Evolutionary conservation across 2,329 filamentous ascomycete species (phyloP).

Genomic region (Fusarium sp.): DNA sequence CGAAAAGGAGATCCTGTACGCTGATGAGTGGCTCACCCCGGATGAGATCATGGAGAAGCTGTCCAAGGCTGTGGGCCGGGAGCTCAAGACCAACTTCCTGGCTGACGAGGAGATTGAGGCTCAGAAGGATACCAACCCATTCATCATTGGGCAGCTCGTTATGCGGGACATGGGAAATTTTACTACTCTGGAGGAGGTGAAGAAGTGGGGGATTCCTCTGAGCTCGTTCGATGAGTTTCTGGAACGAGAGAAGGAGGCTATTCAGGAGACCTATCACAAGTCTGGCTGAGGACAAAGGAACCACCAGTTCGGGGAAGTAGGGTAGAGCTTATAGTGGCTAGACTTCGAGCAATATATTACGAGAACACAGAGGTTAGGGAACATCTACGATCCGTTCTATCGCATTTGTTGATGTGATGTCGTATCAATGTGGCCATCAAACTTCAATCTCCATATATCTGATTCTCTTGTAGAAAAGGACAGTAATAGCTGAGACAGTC

Average conservation of each 20-base stretch:
- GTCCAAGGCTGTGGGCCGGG: slow-evolving; percentile 48
- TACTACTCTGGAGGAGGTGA: slow-evolving; percentile 52
- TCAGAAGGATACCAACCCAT: slow-evolving; percentile 51
- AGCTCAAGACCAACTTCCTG: slow-evolving; percentile 54
- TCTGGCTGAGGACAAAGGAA: background rate
- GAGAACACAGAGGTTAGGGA: background rate
- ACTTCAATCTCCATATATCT: background rate
- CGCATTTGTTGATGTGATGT: background rate
- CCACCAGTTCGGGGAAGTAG: background rate
- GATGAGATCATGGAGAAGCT: slow-evolving; percentile 54
- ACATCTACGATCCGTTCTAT: background rate
- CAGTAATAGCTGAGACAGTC: background rate
- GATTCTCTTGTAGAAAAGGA: background rate
- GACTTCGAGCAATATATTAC: background rate
- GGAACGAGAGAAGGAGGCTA: slow-evolving; percentile 51
- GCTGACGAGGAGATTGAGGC: slow-evolving; percentile 56
- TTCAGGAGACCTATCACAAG: slow-evolving; percentile 47
- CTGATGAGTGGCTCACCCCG: slow-evolving; percentile 54
- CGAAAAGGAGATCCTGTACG: slow-evolving; percentile 55
- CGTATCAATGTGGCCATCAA: background rate
- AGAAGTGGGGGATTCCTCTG: slow-evolving; percentile 55
- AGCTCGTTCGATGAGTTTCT: slow-evolving; percentile 60
- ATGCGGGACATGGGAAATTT: slow-evolving; percentile 51
- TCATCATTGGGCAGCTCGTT: slow-evolving; percentile 54
- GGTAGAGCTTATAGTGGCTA: background rate